phyloP scores from a whole-genome alignment of 208 protist genomes.

The Trypanosoma scelopori region DNA sequence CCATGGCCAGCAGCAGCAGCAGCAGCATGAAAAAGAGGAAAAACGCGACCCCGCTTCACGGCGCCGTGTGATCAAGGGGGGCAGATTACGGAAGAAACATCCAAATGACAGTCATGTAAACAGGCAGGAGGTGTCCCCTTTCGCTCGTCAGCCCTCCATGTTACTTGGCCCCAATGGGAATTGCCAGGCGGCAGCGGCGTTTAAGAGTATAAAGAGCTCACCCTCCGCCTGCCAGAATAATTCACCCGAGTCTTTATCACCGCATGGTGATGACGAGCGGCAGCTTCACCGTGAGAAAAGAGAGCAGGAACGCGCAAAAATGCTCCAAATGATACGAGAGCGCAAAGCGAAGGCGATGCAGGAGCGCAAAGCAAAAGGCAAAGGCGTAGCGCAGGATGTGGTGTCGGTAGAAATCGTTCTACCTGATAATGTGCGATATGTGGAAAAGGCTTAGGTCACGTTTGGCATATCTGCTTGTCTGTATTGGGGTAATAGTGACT shows the following conservation, averaged over 20 bases:
- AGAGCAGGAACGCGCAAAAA: constrained; percentile 62
- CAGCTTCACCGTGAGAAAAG: constrained; percentile 52
- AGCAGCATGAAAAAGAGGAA: too few species aligned
- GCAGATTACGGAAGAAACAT: neutral
- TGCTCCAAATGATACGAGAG: constrained; percentile 72
- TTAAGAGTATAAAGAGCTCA: constrained; percentile 18
- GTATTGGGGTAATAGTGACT: too few species aligned
- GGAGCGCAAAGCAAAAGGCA: constrained; percentile 35
- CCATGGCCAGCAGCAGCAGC: neutral
- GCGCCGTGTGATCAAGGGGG: neutral
- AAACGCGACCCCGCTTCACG: too few species aligned
- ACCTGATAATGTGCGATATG: constrained; percentile 44
- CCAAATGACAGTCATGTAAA: neutral
- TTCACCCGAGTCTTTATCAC: constrained; percentile 12
- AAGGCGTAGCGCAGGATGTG: constrained; percentile 30
- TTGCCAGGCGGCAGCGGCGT: neutral
- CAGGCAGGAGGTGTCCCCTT: constrained; percentile 7
- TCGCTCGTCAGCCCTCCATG: constrained; percentile 7
- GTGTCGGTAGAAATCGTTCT: constrained; percentile 64
- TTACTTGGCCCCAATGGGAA: neutral
- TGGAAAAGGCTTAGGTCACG: neutral
- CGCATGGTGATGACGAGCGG: constrained; percentile 38
- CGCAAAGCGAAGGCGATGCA: constrained; percentile 52
- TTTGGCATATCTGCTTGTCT: too few species aligned
- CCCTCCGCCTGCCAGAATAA: constrained; percentile 4